These are phyloP conservation scores for Acanthamoeba castellanii DNA, from an alignment of 208 protist genomes.

Conservation along the genomic window DNA sequence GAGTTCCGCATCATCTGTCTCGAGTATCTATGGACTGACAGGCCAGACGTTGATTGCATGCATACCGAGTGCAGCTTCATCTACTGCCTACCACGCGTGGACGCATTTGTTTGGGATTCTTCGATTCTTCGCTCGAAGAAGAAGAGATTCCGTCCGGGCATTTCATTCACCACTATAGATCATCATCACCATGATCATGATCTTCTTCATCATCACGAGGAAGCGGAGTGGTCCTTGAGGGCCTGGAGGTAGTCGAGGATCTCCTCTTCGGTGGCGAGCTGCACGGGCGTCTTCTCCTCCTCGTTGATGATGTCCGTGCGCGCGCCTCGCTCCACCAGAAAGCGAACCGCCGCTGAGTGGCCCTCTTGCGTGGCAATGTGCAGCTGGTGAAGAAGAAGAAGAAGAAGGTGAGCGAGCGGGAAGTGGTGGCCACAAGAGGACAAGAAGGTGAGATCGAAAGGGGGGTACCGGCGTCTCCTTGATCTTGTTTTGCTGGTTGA, in stretches of 20 bases:
- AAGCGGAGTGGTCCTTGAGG: background rate
- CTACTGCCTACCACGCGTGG: too few species aligned
- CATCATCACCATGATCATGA: too few species aligned
- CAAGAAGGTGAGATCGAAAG: too few species aligned
- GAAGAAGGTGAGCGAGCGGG: background rate
- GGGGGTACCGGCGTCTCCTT: slow-evolving; percentile 16
- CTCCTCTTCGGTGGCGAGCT: slow-evolving; percentile 28
- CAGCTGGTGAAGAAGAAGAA: background rate
- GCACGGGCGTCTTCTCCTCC: slow-evolving; percentile 4
- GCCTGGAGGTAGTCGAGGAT: background rate
- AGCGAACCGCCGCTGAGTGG: background rate
- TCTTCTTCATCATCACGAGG: too few species aligned
- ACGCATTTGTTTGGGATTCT: too few species aligned
- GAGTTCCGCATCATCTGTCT: too few species aligned
- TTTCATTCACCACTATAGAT: too few species aligned
- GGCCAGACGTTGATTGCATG: too few species aligned
- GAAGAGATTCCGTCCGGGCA: too few species aligned
- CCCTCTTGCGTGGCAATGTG: slow-evolving; percentile 36
- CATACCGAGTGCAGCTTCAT: too few species aligned
- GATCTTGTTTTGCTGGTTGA: slow-evolving; percentile 47
- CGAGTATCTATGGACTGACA: too few species aligned
- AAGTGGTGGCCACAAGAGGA: background rate
- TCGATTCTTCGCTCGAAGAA: too few species aligned
- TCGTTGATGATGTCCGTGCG: slow-evolving; percentile 27
- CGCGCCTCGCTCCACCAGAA: background rate